Evolutionary conservation across 352 stramenopile species (phyloP), one percentile per base, ranked within the genome.

Genomic region (Globisporangium barbulae): DNA sequence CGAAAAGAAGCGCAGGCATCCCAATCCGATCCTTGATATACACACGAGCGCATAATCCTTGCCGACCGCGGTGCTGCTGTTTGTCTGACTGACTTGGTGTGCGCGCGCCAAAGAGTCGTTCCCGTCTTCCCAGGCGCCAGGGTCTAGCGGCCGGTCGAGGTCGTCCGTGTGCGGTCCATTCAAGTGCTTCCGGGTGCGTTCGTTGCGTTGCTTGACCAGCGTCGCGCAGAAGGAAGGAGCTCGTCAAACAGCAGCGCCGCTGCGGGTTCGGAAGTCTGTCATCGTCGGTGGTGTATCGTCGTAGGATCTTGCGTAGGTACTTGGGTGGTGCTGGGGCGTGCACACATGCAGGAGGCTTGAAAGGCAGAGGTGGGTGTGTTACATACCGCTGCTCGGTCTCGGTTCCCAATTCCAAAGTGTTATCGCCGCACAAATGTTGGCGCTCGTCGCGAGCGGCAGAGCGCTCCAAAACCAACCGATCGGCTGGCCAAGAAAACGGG

Each of bases 21-120:
- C 68, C 64, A 76, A 87, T 93, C 84, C 84, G 84, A 93, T 93
- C 84, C 84, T 93, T 79, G 84, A 93, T 93, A 83, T 76, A 93
- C 78, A 84, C 79, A 79, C 74, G 70, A 59, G 53, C 75, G 73
- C 76, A 64, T 66, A 70, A 65, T 81, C 67, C 70, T 75, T 71
- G 72, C 67, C 70, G 72, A 75, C 73, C 68, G 59, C 45, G 33
- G 59, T 63, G 49, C 55, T 67, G 44, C n/a, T 54, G 28, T 33
- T 21, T 53, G 53, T 15, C 28, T 68, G 42, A 48, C 45, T 45
- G 15, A 28, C 41, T 62, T 21, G 42, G 25, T 52, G 59, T 59
- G 19, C 53, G 39, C 37, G 44, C 35, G 39, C 48, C 33, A 66
- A 42, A 55, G 61, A 61, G 61, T 60, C 61, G 61, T 67, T 56